Percentiles rank a stretch among this genome's conserved stretches.
Evolutionary conservation across 2,329 filamentous ascomycete species (phyloP).

Genomic region (Plectosphaerella plurivora): DNA sequence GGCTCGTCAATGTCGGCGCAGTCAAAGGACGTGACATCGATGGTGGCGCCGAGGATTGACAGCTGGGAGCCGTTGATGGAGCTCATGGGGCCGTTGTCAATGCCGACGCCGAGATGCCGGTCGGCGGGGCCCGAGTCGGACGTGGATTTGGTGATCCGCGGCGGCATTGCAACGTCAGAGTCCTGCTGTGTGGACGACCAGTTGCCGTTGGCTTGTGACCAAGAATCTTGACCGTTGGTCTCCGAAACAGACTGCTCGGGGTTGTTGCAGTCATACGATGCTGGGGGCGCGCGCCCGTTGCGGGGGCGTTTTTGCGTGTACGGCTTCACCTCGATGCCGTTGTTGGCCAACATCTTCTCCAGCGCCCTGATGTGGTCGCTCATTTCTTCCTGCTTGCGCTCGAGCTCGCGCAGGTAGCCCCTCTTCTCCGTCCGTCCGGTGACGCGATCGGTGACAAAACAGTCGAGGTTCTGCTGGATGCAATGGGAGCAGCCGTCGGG

Average conservation of each 20-base stretch:
- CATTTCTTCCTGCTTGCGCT: constrained; percentile 67
- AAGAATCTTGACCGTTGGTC: constrained; percentile 10
- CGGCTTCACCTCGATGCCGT: constrained; percentile 32
- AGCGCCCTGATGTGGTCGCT: constrained; percentile 63
- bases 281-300: background rate
- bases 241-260: background rate
- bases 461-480: constrained; percentile 69
- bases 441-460: constrained; percentile 82
- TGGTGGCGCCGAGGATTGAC: constrained; percentile 74
- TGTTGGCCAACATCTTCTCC: constrained; percentile 58
- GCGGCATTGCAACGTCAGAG: background rate
- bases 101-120: constrained; percentile 62
- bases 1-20: constrained; percentile 63
- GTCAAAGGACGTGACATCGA: constrained; percentile 72
- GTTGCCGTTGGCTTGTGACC: constrained; percentile 27
- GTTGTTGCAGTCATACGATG: constrained; percentile 11
- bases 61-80: constrained; percentile 72
- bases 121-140: constrained; percentile 42
- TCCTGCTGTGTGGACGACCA: constrained; percentile 2
- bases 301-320: constrained; percentile 16
- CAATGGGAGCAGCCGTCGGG: constrained; percentile 81
- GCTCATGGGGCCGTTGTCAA: constrained; percentile 61
- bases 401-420: constrained; percentile 73
- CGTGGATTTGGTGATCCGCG: constrained; percentile 7
- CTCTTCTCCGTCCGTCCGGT: constrained; percentile 75